Conservation (phyloP, 345 rosid genomes). For the Angophora floribunda region DNA sequence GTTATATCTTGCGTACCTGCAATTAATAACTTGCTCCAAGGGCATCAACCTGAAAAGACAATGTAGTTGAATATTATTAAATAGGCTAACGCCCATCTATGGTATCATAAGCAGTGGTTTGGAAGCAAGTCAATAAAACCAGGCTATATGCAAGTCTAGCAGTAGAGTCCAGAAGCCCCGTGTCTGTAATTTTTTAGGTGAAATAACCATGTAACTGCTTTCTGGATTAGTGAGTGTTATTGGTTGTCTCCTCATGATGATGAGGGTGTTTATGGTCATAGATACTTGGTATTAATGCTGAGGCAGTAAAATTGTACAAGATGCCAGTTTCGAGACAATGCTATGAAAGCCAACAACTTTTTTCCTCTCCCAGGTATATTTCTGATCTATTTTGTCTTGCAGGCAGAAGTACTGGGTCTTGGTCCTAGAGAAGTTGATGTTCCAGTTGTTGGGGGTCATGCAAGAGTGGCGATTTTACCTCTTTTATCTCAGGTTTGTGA, state of each 20-base stretch:
- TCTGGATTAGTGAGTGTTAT: neutral
- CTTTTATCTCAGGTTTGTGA: conserved; percentile 61
- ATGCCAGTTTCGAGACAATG: neutral
- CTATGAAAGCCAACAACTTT: neutral
- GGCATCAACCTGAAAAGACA: neutral
- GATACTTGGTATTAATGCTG: neutral
- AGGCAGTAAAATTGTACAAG: neutral
- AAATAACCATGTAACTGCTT: neutral
- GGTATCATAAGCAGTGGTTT: neutral
- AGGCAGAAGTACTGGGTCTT: conserved; percentile 94
- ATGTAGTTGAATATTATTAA: neutral
- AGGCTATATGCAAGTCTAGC: neutral
- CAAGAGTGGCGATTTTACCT: conserved; percentile 92
- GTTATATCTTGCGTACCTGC: neutral
- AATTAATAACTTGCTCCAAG: neutral
- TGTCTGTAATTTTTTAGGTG: neutral
- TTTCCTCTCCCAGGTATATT: neutral
- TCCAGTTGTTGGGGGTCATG: conserved; percentile 95
- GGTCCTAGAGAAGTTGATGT: conserved; percentile 87
- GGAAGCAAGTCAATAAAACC: neutral
- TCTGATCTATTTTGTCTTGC: neutral
- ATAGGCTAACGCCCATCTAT: neutral
- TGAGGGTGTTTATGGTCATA: neutral
- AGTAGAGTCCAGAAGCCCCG: neutral
- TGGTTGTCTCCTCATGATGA: neutral